Evolutionary conservation across 164 flowering plant genomes (phyloP).

Genomic region (Dillenia turbinata): DNA sequence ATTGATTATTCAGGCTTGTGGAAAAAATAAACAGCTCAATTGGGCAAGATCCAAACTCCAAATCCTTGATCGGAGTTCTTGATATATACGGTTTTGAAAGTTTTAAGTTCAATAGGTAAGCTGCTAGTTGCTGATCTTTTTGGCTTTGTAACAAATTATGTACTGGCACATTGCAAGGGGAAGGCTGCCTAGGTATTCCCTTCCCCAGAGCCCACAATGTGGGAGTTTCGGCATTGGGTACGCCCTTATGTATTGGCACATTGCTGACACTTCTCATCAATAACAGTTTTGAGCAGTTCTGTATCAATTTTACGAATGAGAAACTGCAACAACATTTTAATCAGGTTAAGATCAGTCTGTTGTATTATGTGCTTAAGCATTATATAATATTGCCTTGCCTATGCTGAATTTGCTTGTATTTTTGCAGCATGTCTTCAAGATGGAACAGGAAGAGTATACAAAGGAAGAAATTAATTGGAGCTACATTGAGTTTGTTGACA

Average conservation of each 20-base stretch:
- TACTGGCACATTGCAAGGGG: not conserved
- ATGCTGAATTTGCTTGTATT: slow-evolving; percentile 6
- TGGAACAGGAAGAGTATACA: slow-evolving; percentile 98
- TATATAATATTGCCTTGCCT: not conserved
- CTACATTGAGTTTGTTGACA: slow-evolving; percentile 96
- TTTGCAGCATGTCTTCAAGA: slow-evolving; percentile 93
- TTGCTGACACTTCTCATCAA: slow-evolving; percentile 8
- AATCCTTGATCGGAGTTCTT: slow-evolving; percentile 90
- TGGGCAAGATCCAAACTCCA: slow-evolving; percentile 96
- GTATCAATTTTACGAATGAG: slow-evolving; percentile 96
- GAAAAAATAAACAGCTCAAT: slow-evolving; percentile 88
- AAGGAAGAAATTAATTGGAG: slow-evolving; percentile 96
- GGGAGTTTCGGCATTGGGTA: no score
- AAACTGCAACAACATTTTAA: slow-evolving; percentile 97
- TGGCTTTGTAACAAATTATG: slow-evolving; percentile 3
- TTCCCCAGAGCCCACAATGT: no score
- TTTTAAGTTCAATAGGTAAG: slow-evolving; percentile 88
- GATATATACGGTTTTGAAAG: slow-evolving; percentile 99
- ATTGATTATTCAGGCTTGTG: slow-evolving; percentile 65
- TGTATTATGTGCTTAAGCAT: slow-evolving; percentile 1
- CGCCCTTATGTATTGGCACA: not conserved
- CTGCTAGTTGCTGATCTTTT: not conserved
- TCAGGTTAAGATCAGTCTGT: slow-evolving; percentile 82
- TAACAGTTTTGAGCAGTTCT: slow-evolving; percentile 96
- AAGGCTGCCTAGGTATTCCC: no score